Evolutionary conservation across 1,284 basidiomycete genomes (phyloP), one percentile per base, ranked within the genome.

Genomic region (Cystobasidium sp.): DNA sequence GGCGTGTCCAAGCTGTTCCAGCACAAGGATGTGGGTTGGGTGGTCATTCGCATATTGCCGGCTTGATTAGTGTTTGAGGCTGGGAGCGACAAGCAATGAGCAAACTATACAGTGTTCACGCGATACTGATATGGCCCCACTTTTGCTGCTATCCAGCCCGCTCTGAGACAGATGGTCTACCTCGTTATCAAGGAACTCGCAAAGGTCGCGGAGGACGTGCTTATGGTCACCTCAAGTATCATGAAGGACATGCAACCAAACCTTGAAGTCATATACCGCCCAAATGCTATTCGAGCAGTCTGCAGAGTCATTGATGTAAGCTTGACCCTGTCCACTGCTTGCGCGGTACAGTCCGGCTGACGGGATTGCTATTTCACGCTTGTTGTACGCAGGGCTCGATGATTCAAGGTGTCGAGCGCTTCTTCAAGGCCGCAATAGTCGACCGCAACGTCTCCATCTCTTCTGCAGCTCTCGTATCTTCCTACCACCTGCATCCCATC

Each of bases 221-320:
- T 99, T 81, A 99, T 99, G 94, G 95, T 98, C 79, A 99, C 97
- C 6, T 94, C 92, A 81, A 97, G 94, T 81, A 99, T 99, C 84
- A 98, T 98, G 95, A 99, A 99, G 86, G 96, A 99, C 82, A 99
- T 99, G 93, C 96, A 99, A 82, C 92, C 95, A 66, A 98, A 98
- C 82, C 91, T 94, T 66, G 97, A 99, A 83, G 96, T 98, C 81
- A 94, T 99, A 78, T 99, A 99, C 84, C 88, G 97, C 75, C 93
- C 97, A 51, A 99, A 99, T 83, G 92, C 97, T 43, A 99, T 99
- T 78, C 90, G 97, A 79, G 94, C 96, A 5, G 87, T 99, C 18
- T 95, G 94, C 83, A 88, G 94, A 75, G 96, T 99, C 82, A 97
- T 98, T 80, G 97, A 99, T 83, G 94, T 96, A 83, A 82, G 93